Base-by-base conservation (phyloP, 2,329 filamentous ascomycete genomes). In the Colletotrichum sp. region DNA sequence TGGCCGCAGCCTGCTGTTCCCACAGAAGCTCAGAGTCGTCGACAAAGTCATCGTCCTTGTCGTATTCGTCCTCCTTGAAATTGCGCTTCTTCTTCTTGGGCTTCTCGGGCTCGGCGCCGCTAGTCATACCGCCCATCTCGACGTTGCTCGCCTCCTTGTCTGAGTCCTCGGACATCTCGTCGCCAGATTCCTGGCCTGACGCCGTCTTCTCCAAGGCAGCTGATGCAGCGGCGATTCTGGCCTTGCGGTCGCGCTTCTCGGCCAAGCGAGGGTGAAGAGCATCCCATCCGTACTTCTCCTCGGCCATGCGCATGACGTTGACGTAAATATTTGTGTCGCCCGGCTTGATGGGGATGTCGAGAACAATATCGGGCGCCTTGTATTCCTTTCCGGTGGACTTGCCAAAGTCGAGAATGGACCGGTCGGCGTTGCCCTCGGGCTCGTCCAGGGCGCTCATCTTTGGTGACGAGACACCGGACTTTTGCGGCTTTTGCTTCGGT, bases 1-100 rank as follows among this genome's bases (percentile, higher is more conserved):
- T 96, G 63, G 97, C 96, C 6, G 96, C 96, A 8, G 96, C 96
- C 83, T 98, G 95, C 81, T 98, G 95, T 85, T 99, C 95, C 96
- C 96, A 99, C 1, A 98, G 90, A 82, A 98, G 85, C 83, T 99
- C 97, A 2, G 96, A 98, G 82, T 99, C 97, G 81, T 99, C 97
- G 72, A 96, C 92, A 84, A 96, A 96, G 69, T 94, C 94, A 81
- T 96, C 95, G 64, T 95, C 93, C 81, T 94, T 93, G 82, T 96
- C 95, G 81, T 96, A 96, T 80, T 96, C 93, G 84, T 98, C 94
- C 83, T 96, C 92, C 82, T 94, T 93, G 85, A 94, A 93, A 81
- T 94, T 94, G 71, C 95, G 92, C 85, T 95, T 95, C 88, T 95
- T 96, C 84, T 95, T 94, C 57, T 86, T 89, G 1, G 92, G 91